phyloP scores from a whole-genome alignment of 2,329 filamentous ascomycete species.

The Lasiodiplodia sp. region DNA sequence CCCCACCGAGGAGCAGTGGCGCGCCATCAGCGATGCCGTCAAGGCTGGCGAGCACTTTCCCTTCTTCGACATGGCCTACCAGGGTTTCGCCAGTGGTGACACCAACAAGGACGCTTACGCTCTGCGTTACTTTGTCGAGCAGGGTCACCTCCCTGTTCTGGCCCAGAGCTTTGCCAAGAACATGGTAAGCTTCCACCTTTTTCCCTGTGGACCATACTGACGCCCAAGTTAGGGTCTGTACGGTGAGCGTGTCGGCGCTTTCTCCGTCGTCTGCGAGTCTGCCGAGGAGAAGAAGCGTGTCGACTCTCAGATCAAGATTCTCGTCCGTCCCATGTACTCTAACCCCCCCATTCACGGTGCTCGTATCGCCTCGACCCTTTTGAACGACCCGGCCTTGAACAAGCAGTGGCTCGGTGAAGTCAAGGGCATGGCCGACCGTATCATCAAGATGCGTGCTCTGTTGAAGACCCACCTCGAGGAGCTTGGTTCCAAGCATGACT shows the following conservation, averaged over 20 bases:
- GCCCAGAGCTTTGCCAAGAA: slow-evolving; percentile 99
- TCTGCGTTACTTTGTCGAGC: slow-evolving; percentile 88
- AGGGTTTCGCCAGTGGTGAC: slow-evolving; percentile 94
- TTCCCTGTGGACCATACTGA: slow-evolving; percentile 29
- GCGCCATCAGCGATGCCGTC: slow-evolving; percentile 84
- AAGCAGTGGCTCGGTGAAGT: slow-evolving; percentile 95
- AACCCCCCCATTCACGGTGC: slow-evolving; percentile 98
- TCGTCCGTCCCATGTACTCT: slow-evolving; percentile 96
- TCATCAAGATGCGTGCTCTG: slow-evolving; percentile 96
- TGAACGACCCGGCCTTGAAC: slow-evolving; percentile 85
- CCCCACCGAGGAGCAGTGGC: slow-evolving; percentile 91
- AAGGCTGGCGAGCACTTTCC: slow-evolving; percentile 88
- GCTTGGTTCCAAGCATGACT: slow-evolving; percentile 95
- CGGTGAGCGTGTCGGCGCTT: slow-evolving; percentile 96
- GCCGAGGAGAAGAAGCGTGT: slow-evolving; percentile 93
- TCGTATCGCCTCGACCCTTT: slow-evolving; percentile 89
- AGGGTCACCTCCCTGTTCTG: slow-evolving; percentile 88
- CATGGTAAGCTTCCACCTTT: slow-evolving; percentile 70
- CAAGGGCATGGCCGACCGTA: slow-evolving; percentile 98
- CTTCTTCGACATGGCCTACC: slow-evolving; percentile 99
- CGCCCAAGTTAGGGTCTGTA: slow-evolving; percentile 78
- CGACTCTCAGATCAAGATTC: slow-evolving; percentile 97
- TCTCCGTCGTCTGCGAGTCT: slow-evolving; percentile 87
- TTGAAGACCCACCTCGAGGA: slow-evolving; percentile 95
- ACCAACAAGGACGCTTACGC: slow-evolving; percentile 93